Conservation (phyloP, 352 stramenopile genomes). For the Globisporangium ultimum region DNA sequence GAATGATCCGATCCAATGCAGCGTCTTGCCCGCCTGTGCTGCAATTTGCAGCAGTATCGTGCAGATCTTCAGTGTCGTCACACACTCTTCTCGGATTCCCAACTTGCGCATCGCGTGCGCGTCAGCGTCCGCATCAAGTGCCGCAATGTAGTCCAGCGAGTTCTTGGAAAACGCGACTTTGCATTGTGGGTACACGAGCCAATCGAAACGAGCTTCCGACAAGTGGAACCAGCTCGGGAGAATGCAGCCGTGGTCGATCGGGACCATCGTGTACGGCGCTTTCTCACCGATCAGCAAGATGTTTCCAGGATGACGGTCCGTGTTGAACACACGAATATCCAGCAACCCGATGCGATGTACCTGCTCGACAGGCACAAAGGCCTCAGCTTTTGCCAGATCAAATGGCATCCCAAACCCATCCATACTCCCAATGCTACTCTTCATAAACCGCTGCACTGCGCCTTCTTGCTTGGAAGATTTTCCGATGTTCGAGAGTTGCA, state of each 20-base stretch:
- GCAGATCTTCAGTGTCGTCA: constrained; percentile 72
- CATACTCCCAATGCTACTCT: constrained; percentile 71
- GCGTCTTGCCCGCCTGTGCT: constrained; percentile 33
- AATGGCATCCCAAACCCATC: constrained; percentile 82
- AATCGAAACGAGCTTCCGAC: constrained; percentile 79
- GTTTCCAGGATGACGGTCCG: constrained; percentile 80
- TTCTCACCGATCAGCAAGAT: constrained; percentile 76
- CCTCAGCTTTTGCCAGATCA: constrained; percentile 45
- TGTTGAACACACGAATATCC: constrained; percentile 85
- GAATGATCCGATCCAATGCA: constrained; percentile 71
- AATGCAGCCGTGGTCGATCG: constrained; percentile 77
- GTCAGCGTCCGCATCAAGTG: constrained; percentile 48
- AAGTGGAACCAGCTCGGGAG: constrained; percentile 78
- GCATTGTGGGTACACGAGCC: constrained; percentile 73
- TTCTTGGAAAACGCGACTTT: constrained; percentile 48
- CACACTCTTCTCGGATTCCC: constrained; percentile 69
- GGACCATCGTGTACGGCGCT: constrained; percentile 74
- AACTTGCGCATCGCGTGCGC: constrained; percentile 44
- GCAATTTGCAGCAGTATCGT: constrained; percentile 67
- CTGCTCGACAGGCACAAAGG: constrained; percentile 69
- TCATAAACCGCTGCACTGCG: constrained; percentile 80
- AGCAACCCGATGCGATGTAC: constrained; percentile 82
- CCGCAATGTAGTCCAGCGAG: constrained; percentile 48
- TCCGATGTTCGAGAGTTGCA: constrained; percentile 45
- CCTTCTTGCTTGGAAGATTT: constrained; percentile 46